These are phyloP conservation scores for Venturia aucupariae DNA, from an alignment of 2,329 filamentous ascomycete species.

Conservation along the genomic window DNA sequence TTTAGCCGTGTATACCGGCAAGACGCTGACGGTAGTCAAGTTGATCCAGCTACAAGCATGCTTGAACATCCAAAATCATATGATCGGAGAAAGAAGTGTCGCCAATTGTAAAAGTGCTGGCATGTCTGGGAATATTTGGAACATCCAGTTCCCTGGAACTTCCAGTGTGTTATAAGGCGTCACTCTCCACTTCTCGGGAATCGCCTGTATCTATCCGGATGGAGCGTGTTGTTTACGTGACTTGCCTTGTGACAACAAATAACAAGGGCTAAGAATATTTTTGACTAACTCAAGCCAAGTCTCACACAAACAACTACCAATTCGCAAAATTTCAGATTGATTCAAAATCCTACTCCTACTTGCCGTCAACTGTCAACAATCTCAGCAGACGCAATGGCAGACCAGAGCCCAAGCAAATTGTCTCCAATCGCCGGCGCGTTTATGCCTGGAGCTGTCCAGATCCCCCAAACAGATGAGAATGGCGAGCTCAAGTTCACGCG, in stretches of 20 bases:
- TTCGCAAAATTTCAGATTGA: not conserved
- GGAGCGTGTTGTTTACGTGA: slow-evolving; percentile 5
- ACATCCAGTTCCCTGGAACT: not conserved
- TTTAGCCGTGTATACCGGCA: not conserved
- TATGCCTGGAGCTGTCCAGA: not conserved
- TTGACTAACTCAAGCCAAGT: not conserved
- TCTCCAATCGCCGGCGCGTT: not conserved
- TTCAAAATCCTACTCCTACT: not conserved
- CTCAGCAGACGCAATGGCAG: not conserved
- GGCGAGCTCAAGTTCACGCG: not conserved
- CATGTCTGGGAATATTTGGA: not conserved
- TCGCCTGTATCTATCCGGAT: not conserved
- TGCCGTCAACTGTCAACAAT: not conserved
- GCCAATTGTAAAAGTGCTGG: not conserved
- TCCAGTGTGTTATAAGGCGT: not conserved
- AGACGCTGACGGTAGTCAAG: not conserved
- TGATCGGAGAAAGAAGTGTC: not conserved
- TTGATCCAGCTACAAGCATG: not conserved
- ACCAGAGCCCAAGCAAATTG: not conserved
- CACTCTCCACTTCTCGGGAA: not conserved
- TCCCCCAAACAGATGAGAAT: not conserved
- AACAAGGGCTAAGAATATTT: not conserved
- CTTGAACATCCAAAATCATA: no score
- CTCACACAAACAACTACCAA: not conserved
- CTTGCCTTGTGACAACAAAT: slow-evolving; percentile 1